Conservation (phyloP, 2,329 filamentous ascomycete genomes). For the Helotiales sp. region DNA sequence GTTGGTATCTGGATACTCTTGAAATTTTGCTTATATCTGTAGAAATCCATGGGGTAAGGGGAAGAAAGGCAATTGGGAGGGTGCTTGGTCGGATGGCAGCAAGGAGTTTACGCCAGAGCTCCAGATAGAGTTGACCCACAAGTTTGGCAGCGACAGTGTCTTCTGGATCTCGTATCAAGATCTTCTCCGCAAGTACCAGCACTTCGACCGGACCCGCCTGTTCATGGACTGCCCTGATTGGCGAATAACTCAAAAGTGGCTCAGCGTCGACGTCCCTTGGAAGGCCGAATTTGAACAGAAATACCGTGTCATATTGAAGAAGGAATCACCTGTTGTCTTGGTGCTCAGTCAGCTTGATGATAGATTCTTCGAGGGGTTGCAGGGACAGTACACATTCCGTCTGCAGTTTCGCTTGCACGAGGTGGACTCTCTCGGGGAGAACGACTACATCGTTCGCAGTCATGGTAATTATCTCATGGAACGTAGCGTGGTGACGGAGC, state of each 20-base stretch:
- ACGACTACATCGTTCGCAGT: conserved; percentile 64
- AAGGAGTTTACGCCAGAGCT: conserved; percentile 66
- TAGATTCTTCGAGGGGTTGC: conserved; percentile 65
- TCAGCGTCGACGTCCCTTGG: conserved; percentile 66
- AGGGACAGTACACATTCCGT: conserved; percentile 60
- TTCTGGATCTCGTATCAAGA: conserved; percentile 70
- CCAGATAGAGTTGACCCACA: conserved; percentile 61
- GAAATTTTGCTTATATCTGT: neutral
- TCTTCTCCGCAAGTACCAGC: conserved; percentile 64
- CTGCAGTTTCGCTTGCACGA: conserved; percentile 57
- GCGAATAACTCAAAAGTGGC: conserved; percentile 64
- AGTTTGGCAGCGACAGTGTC: conserved; percentile 65
- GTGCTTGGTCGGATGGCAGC: conserved; percentile 61
- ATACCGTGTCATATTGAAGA: conserved; percentile 61
- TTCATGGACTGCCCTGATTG: conserved; percentile 61
- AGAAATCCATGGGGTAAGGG: conserved; percentile 64
- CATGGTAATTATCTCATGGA: conserved; percentile 64
- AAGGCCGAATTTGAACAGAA: conserved; percentile 65
- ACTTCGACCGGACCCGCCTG: conserved; percentile 65
- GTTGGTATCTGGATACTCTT: neutral
- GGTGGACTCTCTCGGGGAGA: conserved; percentile 54
- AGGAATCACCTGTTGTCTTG: conserved; percentile 62
- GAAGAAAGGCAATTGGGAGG: conserved; percentile 63
- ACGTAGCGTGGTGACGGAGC: conserved; percentile 63
- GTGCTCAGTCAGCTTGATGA: conserved; percentile 66